These are phyloP conservation scores for Torrubiellomyces zombiae DNA, from an alignment of 2,329 filamentous ascomycete species.

Conservation along the genomic window DNA sequence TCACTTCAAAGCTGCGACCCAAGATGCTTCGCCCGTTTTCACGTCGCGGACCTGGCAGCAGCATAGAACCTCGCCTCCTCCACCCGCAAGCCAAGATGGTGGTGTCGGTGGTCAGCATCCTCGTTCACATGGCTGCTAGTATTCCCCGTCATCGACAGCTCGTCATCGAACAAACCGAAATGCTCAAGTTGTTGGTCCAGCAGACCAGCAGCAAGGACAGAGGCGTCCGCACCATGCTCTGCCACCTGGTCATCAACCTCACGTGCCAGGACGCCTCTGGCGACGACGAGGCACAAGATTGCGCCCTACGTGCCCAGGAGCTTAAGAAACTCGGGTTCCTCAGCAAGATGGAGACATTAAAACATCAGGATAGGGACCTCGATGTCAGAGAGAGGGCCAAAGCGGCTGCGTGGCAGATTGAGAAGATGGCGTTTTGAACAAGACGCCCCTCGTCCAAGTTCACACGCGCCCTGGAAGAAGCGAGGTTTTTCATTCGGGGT, in stretches of 20 bases:
- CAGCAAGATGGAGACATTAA: conserved; percentile 43
- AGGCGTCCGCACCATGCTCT: conserved; percentile 61
- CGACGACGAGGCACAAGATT: conserved; percentile 45
- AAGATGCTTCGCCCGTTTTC: conserved; percentile 37
- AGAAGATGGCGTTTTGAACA: conserved; percentile 18
- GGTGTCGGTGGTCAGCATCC: conserved; percentile 59
- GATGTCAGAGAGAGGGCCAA: conserved; percentile 77
- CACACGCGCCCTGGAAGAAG: too few species aligned
- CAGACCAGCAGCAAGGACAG: conserved; percentile 59
- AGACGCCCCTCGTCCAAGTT: too few species aligned
- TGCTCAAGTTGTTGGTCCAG: conserved; percentile 55
- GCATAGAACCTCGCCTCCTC: conserved; percentile 30
- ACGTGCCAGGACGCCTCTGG: conserved; percentile 76
- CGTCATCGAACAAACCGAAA: conserved; percentile 57
- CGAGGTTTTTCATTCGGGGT: too few species aligned
- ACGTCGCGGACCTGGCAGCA: conserved; percentile 18
- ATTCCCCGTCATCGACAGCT: conserved; percentile 61
- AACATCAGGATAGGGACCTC: conserved; percentile 52
- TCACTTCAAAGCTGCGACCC: conserved; percentile 60
- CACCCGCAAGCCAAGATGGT: conserved; percentile 54
- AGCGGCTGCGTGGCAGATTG: conserved; percentile 59
- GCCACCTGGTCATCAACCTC: conserved; percentile 74
- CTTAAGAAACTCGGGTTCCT: conserved; percentile 58
- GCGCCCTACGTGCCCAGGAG: conserved; percentile 48
- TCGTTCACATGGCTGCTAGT: conserved; percentile 79